These are phyloP conservation scores for Cystofilobasidium ferigula DNA, from an alignment of 768 basidiomycete genomes.

Conservation along the genomic window DNA sequence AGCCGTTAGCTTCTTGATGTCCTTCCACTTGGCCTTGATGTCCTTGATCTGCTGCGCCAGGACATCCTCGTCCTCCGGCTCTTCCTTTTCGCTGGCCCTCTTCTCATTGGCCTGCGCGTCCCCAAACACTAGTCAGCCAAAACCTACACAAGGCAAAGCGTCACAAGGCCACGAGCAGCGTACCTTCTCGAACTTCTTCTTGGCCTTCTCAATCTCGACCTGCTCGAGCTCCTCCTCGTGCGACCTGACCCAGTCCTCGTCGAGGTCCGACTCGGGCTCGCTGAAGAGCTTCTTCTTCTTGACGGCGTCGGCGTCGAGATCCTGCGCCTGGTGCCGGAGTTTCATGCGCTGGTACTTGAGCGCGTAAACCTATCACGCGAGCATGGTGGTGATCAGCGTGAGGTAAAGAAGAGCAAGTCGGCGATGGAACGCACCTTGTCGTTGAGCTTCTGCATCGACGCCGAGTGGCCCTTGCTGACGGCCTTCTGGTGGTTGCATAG, in stretches of 20 bases:
- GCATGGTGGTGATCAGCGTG: neutral
- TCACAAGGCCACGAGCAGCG: too few relatives aligned
- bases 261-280: conserved; percentile 82
- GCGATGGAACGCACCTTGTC: conserved; percentile 55
- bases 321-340: conserved; percentile 74
- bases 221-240: conserved; percentile 67
- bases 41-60: conserved; percentile 42
- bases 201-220: conserved; percentile 75
- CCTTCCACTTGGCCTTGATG: conserved; percentile 13
- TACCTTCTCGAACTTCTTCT: conserved; percentile 91
- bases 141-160: too few relatives aligned
- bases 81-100: conserved; percentile 14
- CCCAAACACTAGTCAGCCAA: too few relatives aligned
- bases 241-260: conserved; percentile 75
- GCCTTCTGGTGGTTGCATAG: conserved; percentile 98
- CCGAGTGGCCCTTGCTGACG: conserved; percentile 82
- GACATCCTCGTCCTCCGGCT: neutral
- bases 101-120: conserved; percentile 24
- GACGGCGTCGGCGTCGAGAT: conserved; percentile 60
- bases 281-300: conserved; percentile 66
- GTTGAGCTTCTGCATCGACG: conserved; percentile 85
- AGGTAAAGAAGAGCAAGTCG: neutral
- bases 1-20: conserved; percentile 14
- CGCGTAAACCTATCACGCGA: conserved; percentile 52
- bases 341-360: conserved; percentile 98